These are phyloP conservation scores for Iberis amara DNA, from an alignment of 441 rosid species.

Conservation along the genomic window DNA sequence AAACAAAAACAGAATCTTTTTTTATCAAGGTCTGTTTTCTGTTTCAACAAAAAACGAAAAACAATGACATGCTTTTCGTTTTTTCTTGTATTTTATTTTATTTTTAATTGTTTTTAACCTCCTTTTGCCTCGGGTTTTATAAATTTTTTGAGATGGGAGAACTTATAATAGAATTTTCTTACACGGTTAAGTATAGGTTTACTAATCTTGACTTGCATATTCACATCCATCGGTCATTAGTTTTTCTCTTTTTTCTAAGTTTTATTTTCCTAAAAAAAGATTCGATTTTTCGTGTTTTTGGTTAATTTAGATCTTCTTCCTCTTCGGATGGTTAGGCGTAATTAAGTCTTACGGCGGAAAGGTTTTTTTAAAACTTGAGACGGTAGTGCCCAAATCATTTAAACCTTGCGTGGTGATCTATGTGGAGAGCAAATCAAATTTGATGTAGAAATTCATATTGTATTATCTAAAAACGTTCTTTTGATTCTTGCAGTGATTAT, in stretches of 20 bases:
- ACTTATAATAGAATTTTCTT: conserved; percentile 22
- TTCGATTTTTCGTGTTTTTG: neutral
- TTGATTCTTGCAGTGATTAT: no score
- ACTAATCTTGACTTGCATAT: conserved; percentile 26
- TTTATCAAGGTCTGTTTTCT: neutral
- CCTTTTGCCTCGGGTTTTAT: conserved; percentile 12
- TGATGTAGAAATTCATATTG: no score
- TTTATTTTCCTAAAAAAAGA: conserved; percentile 19
- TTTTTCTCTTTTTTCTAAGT: conserved; percentile 2
- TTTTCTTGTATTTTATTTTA: conserved; percentile 17
- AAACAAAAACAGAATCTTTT: neutral
- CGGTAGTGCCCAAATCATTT: no score
- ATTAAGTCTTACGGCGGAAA: neutral
- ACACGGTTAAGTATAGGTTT: conserved; percentile 32
- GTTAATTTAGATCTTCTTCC: conserved; percentile 16
- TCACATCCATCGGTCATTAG: conserved; percentile 16
- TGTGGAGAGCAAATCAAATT: no score
- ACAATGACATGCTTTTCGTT: conserved; percentile 32
- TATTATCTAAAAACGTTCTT: no score
- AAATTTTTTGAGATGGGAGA: neutral
- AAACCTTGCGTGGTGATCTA: no score
- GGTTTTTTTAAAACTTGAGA: neutral
- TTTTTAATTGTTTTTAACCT: neutral
- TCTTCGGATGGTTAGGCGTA: neutral
- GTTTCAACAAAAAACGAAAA: conserved; percentile 32